Conservation (phyloP, 805 yeast species). For the Metschnikowia corniflorae region DNA sequence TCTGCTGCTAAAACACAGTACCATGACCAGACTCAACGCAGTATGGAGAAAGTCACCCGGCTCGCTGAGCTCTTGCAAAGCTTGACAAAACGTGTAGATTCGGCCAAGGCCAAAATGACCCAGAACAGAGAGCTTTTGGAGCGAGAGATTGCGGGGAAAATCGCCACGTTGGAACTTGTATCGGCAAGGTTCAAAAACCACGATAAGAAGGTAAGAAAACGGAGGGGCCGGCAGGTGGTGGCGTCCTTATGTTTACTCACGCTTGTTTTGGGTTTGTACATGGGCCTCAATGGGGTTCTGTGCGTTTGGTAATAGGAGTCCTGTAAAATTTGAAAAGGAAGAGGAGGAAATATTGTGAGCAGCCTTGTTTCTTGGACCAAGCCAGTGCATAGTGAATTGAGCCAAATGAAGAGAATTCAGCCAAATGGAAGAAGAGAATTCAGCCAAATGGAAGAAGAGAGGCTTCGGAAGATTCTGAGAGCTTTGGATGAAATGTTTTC, state of each 20-base stretch:
- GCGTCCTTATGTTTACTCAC: slow-evolving; percentile 19
- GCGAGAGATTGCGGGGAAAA: slow-evolving; percentile 24
- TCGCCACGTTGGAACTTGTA: slow-evolving; percentile 32
- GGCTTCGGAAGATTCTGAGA: too few species aligned
- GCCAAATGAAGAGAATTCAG: too few species aligned
- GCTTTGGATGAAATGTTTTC: too few species aligned
- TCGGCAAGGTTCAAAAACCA: slow-evolving; percentile 27
- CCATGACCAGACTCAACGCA: slow-evolving; percentile 25
- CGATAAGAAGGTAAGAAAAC: slow-evolving; percentile 22
- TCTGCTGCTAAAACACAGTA: slow-evolving; percentile 20
- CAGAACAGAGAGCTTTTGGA: slow-evolving; percentile 25
- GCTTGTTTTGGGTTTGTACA: slow-evolving; percentile 10
- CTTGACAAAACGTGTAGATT: slow-evolving; percentile 26
- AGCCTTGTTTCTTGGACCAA: too few species aligned
- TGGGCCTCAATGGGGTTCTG: slow-evolving; percentile 3
- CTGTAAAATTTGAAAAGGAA: too few species aligned
- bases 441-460: too few species aligned
- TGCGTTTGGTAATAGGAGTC: too few species aligned
- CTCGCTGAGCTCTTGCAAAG: slow-evolving; percentile 23
- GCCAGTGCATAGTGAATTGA: too few species aligned
- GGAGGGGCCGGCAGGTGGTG: slow-evolving; percentile 29
- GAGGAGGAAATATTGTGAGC: too few species aligned
- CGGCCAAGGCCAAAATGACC: slow-evolving; percentile 23
- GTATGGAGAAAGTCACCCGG: slow-evolving; percentile 26
- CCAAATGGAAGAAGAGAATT: too few species aligned